Conservation (phyloP, 2,329 filamentous ascomycete species). For the Decorospora gaudefroyi region DNA sequence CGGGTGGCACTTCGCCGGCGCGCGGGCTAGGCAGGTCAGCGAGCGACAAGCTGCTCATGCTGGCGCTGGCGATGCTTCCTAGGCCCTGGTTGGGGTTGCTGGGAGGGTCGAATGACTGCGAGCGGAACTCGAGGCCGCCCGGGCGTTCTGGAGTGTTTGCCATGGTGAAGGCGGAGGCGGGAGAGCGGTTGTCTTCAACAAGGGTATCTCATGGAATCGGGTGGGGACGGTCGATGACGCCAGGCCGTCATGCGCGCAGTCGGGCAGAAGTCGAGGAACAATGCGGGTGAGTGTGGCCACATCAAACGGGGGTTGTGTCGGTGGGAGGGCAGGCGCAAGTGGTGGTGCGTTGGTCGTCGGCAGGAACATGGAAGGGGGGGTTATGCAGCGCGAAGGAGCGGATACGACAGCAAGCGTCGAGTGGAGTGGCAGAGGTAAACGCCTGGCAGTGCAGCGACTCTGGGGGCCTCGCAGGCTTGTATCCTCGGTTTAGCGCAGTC, state of each 20-base stretch:
- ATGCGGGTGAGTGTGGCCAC: slow-evolving; percentile 10
- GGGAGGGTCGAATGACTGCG: slow-evolving; percentile 39
- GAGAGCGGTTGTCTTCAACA: slow-evolving; percentile 18
- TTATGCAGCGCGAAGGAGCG: slow-evolving; percentile 40
- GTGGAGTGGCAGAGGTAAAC: slow-evolving; percentile 7
- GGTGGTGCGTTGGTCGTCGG: slow-evolving; percentile 10
- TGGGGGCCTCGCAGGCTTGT: slow-evolving; percentile 13
- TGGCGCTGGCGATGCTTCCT: slow-evolving; percentile 31
- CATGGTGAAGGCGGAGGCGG: slow-evolving; percentile 29
- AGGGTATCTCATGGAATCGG: slow-evolving; percentile 31
- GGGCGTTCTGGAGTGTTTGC: slow-evolving; percentile 39
- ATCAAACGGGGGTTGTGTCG: slow-evolving; percentile 18
- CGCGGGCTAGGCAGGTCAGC: slow-evolving; percentile 54
- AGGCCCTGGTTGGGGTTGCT: slow-evolving; percentile 23
- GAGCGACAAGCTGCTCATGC: slow-evolving; percentile 42
- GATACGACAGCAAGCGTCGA: slow-evolving; percentile 26
- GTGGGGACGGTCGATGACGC: slow-evolving; percentile 24
- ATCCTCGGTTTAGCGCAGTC: slow-evolving; percentile 5
- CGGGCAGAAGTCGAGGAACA: slow-evolving; percentile 20
- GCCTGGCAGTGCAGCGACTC: slow-evolving; percentile 2
- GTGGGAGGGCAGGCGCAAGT: slow-evolving; percentile 14
- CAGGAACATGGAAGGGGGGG: slow-evolving; percentile 8
- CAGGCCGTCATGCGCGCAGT: slow-evolving; percentile 41
- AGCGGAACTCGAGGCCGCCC: slow-evolving; percentile 40
- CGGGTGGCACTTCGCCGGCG: slow-evolving; percentile 72